Conservation (phyloP, 2,329 filamentous ascomycete species). For the Aspergillus pseudoterreus region DNA sequence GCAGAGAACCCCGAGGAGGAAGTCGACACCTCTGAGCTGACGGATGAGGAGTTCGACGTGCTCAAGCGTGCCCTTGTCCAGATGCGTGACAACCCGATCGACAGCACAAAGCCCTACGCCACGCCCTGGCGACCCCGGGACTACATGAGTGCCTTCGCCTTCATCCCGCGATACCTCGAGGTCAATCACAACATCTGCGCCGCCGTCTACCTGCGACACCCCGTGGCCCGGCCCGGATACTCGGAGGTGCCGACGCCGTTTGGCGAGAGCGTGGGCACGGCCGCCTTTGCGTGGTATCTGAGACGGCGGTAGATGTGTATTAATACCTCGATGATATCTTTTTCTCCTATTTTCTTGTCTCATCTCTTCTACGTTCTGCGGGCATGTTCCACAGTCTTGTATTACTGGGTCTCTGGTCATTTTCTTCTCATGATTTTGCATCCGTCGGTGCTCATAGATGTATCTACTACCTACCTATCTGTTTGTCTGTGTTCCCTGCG, state of each 20-base stretch:
- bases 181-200: constrained; percentile 97
- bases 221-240: constrained; percentile 76
- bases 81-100: constrained; percentile 71
- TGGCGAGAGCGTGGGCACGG: constrained; percentile 62
- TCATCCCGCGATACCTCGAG: constrained; percentile 91
- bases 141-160: constrained; percentile 89
- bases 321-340: constrained; percentile 5
- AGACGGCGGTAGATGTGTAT: constrained; percentile 60
- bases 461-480: constrained; percentile 8
- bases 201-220: constrained; percentile 91
- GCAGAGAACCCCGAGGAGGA: constrained; percentile 27
- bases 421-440: constrained; percentile 13
- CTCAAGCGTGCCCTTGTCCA: constrained; percentile 57
- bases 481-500: constrained; percentile 11
- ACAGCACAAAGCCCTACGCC: constrained; percentile 75
- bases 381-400: constrained; percentile 26
- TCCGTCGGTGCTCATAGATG: constrained; percentile 22
- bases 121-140: constrained; percentile 86
- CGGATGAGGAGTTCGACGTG: constrained; percentile 45
- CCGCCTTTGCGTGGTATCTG: constrained; percentile 94
- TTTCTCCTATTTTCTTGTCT: constrained; percentile 9
- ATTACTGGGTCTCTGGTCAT: constrained; percentile 33
- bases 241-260: constrained; percentile 87
- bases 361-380: constrained; percentile 18
- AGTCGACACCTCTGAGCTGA: constrained; percentile 45